These are phyloP conservation scores for Gynandropsis gynandra DNA, from an alignment of 345 rosid species.

Conservation along the genomic window DNA sequence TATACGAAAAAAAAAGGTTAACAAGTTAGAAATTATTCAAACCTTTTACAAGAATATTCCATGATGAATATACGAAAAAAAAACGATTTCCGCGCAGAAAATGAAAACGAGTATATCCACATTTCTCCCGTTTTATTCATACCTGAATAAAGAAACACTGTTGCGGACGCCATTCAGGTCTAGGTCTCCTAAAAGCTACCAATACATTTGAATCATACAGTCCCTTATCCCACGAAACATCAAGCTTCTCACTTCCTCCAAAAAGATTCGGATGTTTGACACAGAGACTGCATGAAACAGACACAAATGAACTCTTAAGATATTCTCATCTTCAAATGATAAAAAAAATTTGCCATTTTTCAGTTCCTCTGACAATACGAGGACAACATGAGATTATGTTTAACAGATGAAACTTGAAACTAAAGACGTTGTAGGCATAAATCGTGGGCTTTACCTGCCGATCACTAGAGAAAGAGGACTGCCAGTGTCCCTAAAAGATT, in stretches of 20 bases:
- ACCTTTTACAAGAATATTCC: not conserved
- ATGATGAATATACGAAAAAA: not conserved
- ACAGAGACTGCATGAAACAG: constrained; percentile 57
- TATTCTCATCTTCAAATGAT: not conserved
- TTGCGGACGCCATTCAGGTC: constrained; percentile 89
- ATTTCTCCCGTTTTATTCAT: constrained; percentile 1
- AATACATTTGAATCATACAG: constrained; percentile 78
- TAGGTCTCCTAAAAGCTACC: constrained; percentile 80
- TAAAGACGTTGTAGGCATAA: not conserved
- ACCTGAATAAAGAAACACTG: constrained; percentile 85
- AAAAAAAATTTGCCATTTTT: not conserved
- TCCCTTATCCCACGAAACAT: constrained; percentile 90
- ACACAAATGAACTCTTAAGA: constrained; percentile 9
- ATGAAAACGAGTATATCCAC: not conserved
- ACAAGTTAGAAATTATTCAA: too few species aligned
- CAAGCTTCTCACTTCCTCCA: constrained; percentile 99
- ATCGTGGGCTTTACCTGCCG: constrained; percentile 83
- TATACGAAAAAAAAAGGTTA: too few species aligned
- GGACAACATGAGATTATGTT: not conserved
- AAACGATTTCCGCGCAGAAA: too few species aligned
- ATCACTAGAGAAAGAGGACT: constrained; percentile 84
- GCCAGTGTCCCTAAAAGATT: constrained; percentile 38
- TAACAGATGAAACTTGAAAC: constrained; percentile 1
- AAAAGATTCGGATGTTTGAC: constrained; percentile 90
- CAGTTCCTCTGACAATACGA: too few species aligned